Conservation (phyloP, 192 early-diverging fungal genomes). For the Thamnidium elegans region DNA sequence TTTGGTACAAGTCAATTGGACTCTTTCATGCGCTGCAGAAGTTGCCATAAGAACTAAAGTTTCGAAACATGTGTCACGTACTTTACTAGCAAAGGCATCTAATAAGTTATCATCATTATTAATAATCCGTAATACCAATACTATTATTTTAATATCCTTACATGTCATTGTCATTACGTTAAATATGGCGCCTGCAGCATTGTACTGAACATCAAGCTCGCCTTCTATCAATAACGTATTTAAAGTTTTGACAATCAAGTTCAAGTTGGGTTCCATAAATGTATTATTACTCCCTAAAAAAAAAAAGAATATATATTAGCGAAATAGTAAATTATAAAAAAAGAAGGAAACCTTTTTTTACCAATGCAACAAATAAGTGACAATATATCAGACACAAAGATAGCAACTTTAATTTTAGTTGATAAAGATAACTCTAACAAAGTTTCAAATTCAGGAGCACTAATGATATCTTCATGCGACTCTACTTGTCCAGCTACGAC, state of each 20-base stretch:
- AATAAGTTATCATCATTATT: background rate
- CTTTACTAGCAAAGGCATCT: constrained; percentile 22
- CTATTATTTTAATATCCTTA: background rate
- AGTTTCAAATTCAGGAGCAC: constrained; percentile 33
- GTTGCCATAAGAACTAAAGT: constrained; percentile 20
- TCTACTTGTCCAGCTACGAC: constrained; percentile 42
- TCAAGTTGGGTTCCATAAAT: constrained; percentile 22
- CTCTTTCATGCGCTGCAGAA: constrained; percentile 20
- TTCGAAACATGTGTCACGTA: constrained; percentile 28
- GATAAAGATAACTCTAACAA: constrained; percentile 28
- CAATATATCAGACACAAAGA: constrained; percentile 35
- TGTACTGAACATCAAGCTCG: constrained; percentile 32
- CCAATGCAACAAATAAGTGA: constrained; percentile 33
- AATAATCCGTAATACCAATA: background rate
- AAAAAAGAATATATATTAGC: background rate
- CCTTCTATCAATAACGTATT: constrained; percentile 25
- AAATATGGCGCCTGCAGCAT: constrained; percentile 31
- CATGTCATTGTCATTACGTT: constrained; percentile 31
- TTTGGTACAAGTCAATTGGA: constrained; percentile 32
- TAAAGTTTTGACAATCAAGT: constrained; percentile 17
- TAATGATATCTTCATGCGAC: constrained; percentile 32
- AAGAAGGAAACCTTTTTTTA: constrained; percentile 11
- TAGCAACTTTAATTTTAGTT: constrained; percentile 24
- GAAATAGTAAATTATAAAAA: background rate
- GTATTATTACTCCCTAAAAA: constrained; percentile 24